Evolutionary conservation across 2,329 filamentous ascomycete genomes (phyloP), one percentile per base, ranked within the genome.

Genomic region (Aspergillus caelatus): DNA sequence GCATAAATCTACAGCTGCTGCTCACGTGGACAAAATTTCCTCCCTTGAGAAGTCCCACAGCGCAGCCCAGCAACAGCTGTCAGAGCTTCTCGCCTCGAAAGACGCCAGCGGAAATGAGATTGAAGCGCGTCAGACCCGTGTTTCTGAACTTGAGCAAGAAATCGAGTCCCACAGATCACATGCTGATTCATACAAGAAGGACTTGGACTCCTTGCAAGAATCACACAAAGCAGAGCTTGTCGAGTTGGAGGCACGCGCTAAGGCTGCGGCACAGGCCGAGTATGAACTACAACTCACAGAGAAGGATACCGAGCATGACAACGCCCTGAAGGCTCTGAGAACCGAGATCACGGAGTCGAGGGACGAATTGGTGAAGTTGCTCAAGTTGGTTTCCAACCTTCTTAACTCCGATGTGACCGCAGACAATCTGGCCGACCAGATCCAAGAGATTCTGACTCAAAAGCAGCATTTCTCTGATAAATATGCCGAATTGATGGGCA

Each of bases 41-140:
- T 86, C 91, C 67, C 83, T 97, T 16, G 93, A 97, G 77, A 80
- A 89, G 67, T 86, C 89, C 4, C 90, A 96, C 73, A 77, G 85
- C 36, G 84, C 85, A 30, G 86, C 91, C 57, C 86, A 88, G 71
- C 79, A 85, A 54, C 86, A 94, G 70, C 84, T 96, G 12, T 87
- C 92, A 45, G 85, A 90, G 59, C 85, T 89, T 52, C 83, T 84
- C 10, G 84, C 86, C 58, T 84, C 86, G 0, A 87, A 88, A 60
- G 86, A 88, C 26, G 77, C 85, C 23, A 83, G 81, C 19, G 80
- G 82, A 65, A 81, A 79, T 58, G 83, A 88, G 63, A 78, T 88
- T 7, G 77, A 76, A 34, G 64, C 66, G 64, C 72, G 77, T 50
- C 75, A 72, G 62, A 67, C 69, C 43, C 81, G 86, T 36, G 81